Base-by-base conservation (phyloP, 805 yeast genomes). In the Ogataea pilisensis region DNA sequence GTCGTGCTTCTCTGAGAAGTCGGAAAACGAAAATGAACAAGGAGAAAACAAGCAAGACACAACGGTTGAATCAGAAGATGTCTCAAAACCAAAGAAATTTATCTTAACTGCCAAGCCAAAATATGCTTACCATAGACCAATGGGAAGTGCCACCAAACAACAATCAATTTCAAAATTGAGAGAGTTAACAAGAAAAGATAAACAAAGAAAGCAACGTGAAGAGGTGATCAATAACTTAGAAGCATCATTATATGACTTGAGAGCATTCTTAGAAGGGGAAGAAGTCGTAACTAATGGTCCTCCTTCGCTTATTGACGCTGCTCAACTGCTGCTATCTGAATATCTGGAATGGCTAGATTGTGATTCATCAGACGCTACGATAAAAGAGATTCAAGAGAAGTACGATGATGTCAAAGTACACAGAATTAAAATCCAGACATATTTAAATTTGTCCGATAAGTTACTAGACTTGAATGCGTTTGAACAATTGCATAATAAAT, bases 301-400 rank as follows among this genome's bases (percentile, higher is more conserved):
- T 8, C 54, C 60, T 5, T 51, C 58, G 0, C 64, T 69, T 29
- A 45, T 76, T 5, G 70, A 65, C 5, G 50, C 58, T 24, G 61
- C 72, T 8, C 48, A 65, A 1, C 42, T 51, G 0, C 46, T 65
- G 5, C 75, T 82, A 4, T 42, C 66, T 13, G 79, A 76, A 9
- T 63, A 69, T 20, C 63, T 85, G 34, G 91, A 83, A 44, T 87
- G 95, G 95, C 65, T 88, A 29, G 95, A 87, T 37, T 78, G 75
- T 51, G 88, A 79, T 14, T 72, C 86, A 28, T 84, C 75, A 39
- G 68, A 64, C 18, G 74, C 85, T 1, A 47, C 60, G 0, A 35
- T 63, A 11, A 56, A 64, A 18, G 73, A 65, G 2, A 58, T 78
- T 20, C 57, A 61, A 17, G 54, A 56, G 3, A 73, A 59, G 50